Evolutionary conservation across 169 alveolate genomes (phyloP).

Genomic region (Babesia bovis): DNA sequence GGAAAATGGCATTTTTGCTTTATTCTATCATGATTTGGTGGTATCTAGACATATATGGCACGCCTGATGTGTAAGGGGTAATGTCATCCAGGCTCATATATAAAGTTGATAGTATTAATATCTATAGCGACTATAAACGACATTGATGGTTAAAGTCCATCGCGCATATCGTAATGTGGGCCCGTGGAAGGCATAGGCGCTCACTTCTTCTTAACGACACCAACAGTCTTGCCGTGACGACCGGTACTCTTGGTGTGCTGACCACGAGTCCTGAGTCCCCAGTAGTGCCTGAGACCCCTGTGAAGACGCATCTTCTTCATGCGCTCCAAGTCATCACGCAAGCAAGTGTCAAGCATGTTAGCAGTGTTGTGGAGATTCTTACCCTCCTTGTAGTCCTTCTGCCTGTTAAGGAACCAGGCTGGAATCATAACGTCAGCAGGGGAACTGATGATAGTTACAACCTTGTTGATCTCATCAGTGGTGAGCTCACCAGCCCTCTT

Average conservation of each 20-base stretch:
- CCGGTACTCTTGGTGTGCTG: constrained; percentile 99
- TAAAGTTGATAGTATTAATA: too few species aligned
- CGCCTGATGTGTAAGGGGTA: too few species aligned
- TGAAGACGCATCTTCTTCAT: constrained; percentile 96
- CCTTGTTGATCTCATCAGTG: constrained; percentile 90
- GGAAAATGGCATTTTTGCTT: too few species aligned
- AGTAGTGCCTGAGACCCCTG: constrained; percentile 98
- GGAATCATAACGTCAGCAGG: constrained; percentile 97
- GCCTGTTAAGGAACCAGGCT: constrained; percentile 97
- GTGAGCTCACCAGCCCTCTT: constrained; percentile 99
- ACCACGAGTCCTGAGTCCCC: constrained; percentile 99
- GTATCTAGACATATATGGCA: too few species aligned
- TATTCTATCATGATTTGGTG: too few species aligned
- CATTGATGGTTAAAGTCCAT: not conserved
- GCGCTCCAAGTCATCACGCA: constrained; percentile 99
- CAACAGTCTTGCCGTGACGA: constrained; percentile 97
- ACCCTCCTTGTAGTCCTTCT: constrained; percentile 95
- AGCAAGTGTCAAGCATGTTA: constrained; percentile 92
- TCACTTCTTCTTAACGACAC: constrained; percentile 95
- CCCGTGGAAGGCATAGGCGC: not conserved
- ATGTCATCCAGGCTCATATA: too few species aligned
- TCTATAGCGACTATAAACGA: constrained; percentile 7
- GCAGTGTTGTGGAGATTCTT: constrained; percentile 91
- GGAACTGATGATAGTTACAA: constrained; percentile 83
- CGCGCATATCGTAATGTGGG: not conserved